These are phyloP conservation scores for Globisporangium splendens DNA, from an alignment of 352 stramenopile genomes.

Conservation along the genomic window DNA sequence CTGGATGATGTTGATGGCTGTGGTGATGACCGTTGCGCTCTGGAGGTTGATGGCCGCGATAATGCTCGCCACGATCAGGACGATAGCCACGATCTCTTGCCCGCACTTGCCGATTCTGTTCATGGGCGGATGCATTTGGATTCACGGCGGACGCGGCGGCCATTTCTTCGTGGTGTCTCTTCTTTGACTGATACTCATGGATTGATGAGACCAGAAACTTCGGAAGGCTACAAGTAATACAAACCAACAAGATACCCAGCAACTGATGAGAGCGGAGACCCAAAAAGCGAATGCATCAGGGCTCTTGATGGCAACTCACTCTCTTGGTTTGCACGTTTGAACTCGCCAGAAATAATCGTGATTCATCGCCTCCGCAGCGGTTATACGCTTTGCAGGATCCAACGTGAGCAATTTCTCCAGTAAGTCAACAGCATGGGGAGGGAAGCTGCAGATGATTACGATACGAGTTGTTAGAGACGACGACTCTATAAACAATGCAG, in stretches of 20 bases:
- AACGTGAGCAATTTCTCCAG: constrained; percentile 93
- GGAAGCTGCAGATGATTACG: constrained; percentile 41
- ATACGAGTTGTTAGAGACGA: too few species aligned
- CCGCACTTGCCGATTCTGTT: constrained; percentile 18
- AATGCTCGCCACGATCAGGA: constrained; percentile 16
- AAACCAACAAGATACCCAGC: too few species aligned
- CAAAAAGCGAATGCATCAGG: not conserved
- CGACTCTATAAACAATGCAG: not conserved
- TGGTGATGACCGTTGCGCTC: not conserved
- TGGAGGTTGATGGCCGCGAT: constrained; percentile 15
- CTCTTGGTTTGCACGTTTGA: constrained; percentile 76
- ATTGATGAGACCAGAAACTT: constrained; percentile 84
- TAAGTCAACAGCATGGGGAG: constrained; percentile 84
- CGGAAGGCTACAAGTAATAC: constrained; percentile 48
- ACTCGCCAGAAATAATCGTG: constrained; percentile 96
- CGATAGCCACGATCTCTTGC: constrained; percentile 11
- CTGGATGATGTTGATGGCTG: constrained; percentile 8
- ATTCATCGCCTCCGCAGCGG: constrained; percentile 92
- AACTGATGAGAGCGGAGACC: not conserved
- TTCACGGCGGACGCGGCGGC: constrained; percentile 38
- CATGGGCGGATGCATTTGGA: constrained; percentile 10
- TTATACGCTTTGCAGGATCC: constrained; percentile 93
- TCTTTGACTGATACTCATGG: constrained; percentile 87
- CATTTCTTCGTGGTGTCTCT: constrained; percentile 76
- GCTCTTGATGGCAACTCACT: constrained; percentile 38